Conservation (phyloP, 1,284 basidiomycete genomes). For the Retiboletus flavoniger region DNA sequence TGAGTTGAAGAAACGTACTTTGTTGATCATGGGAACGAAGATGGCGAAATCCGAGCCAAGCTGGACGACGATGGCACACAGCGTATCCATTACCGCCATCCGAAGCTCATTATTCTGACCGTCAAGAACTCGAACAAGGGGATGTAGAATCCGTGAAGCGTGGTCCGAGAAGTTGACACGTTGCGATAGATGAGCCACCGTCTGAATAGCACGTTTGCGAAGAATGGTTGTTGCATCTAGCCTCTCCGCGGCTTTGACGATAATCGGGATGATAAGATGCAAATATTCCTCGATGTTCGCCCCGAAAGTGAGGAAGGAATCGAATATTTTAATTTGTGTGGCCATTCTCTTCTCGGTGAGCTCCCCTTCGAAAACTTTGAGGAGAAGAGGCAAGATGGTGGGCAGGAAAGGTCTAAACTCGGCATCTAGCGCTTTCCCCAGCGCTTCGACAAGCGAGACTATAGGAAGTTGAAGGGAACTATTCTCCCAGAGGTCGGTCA, state of each 20-base stretch:
- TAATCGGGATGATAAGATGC: slow-evolving; percentile 94
- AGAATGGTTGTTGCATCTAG: slow-evolving; percentile 73
- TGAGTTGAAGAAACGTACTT: slow-evolving; percentile 49
- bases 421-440: slow-evolving; percentile 94
- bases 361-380: slow-evolving; percentile 90
- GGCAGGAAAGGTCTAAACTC: slow-evolving; percentile 99
- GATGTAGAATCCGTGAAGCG: slow-evolving; percentile 95
- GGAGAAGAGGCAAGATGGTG: slow-evolving; percentile 84
- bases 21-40: slow-evolving; percentile 96
- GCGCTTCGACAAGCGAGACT: slow-evolving; percentile 89
- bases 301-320: slow-evolving; percentile 94
- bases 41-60: slow-evolving; percentile 97
- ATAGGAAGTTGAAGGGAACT: slow-evolving; percentile 87
- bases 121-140: slow-evolving; percentile 86
- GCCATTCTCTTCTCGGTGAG: slow-evolving; percentile 73
- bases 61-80: slow-evolving; percentile 90
- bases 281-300: slow-evolving; percentile 97
- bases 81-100: slow-evolving; percentile 87
- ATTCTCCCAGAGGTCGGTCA: slow-evolving; percentile 90
- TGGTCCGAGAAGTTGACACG: slow-evolving; percentile 99
- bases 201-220: slow-evolving; percentile 87
- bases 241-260: slow-evolving; percentile 90
- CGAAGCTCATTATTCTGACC: slow-evolving; percentile 81
- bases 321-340: slow-evolving; percentile 90
- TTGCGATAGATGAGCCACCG: slow-evolving; percentile 87